Percentiles rank a stretch among this genome's conserved stretches.
Conservation (phyloP, 768 basidiomycete species). For the Tylopilus vinaceipallidus region DNA sequence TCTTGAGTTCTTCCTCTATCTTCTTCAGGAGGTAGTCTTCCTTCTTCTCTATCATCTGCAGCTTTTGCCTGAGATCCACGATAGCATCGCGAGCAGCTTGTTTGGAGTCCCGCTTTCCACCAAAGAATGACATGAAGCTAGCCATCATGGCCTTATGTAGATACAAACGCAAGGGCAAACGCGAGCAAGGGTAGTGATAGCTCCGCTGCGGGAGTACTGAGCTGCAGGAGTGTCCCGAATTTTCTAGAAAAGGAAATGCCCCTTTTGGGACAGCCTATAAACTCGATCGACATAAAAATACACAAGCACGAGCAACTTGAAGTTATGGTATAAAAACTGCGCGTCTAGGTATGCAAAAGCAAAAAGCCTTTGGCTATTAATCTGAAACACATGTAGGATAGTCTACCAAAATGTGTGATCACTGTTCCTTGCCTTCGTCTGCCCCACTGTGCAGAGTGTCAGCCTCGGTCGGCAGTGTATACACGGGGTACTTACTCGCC, state of each 20-base stretch:
- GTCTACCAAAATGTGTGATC: conserved; percentile 23
- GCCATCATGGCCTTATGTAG: conserved; percentile 56
- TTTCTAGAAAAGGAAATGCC: conserved; percentile 28
- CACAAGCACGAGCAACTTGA: conserved; percentile 6
- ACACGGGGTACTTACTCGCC: conserved; percentile 38
- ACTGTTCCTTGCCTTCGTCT: conserved; percentile 26
- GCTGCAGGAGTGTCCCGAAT: conserved; percentile 14
- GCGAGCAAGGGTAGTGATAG: conserved; percentile 4
- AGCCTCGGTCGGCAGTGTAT: conserved; percentile 4
- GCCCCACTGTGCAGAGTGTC: conserved; percentile 13
- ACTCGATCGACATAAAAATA: not conserved
- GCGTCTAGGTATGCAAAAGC: conserved; percentile 28
- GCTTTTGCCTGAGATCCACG: conserved; percentile 86
- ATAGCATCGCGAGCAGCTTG: conserved; percentile 90
- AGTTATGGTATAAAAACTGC: conserved; percentile 30
- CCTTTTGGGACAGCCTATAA: conserved; percentile 9
- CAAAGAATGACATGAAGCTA: conserved; percentile 86
- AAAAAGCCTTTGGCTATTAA: conserved; percentile 23
- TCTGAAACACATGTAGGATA: conserved; percentile 20
- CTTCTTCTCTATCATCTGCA: conserved; percentile 99
- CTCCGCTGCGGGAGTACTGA: conserved; percentile 13
- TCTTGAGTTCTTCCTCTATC: conserved; percentile 91
- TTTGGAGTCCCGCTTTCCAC: conserved; percentile 77
- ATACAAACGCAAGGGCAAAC: conserved; percentile 1
- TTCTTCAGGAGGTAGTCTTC: conserved; percentile 96